phyloP scores from a whole-genome alignment of 441 rosid genomes.

The Jatropha podagrica region DNA sequence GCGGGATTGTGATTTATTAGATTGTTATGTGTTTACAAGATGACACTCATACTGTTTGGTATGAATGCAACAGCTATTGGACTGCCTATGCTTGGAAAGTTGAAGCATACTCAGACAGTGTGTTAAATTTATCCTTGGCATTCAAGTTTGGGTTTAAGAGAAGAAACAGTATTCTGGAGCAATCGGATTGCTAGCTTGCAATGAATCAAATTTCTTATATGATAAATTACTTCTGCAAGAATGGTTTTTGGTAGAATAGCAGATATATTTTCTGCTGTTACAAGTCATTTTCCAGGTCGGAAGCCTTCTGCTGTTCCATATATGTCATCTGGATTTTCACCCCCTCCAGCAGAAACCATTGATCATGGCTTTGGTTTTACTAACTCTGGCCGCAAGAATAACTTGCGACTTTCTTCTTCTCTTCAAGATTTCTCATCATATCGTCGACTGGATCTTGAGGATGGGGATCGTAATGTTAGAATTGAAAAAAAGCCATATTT shows the following conservation, averaged over 20 bases:
- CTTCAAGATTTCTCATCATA: constrained; percentile 86
- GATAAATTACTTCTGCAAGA: constrained; percentile 5
- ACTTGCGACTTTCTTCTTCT: constrained; percentile 72
- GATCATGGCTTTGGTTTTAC: constrained; percentile 38
- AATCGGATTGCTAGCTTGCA: constrained; percentile 5
- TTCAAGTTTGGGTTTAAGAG: constrained; percentile 3
- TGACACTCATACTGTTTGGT: not conserved
- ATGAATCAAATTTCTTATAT: constrained; percentile 14
- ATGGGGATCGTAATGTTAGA: constrained; percentile 38
- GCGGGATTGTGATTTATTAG: constrained; percentile 7
- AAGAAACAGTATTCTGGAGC: constrained; percentile 4
- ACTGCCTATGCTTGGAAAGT: constrained; percentile 3
- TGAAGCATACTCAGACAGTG: not conserved
- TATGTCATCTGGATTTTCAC: constrained; percentile 46
- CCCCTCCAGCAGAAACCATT: constrained; percentile 37
- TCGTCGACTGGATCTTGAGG: constrained; percentile 55
- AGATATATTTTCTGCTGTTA: constrained; percentile 42
- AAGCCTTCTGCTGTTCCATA: constrained; percentile 47
- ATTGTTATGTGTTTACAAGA: not conserved
- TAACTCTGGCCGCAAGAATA: constrained; percentile 50
- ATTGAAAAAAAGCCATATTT: constrained; percentile 39
- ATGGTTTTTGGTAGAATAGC: constrained; percentile 70
- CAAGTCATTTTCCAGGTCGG: constrained; percentile 33
- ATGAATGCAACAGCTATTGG: not conserved
- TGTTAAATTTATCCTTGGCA: constrained; percentile 11